These are phyloP conservation scores for Yamadazyma phyllophila DNA, from an alignment of 805 yeast species.

Conservation along the genomic window DNA sequence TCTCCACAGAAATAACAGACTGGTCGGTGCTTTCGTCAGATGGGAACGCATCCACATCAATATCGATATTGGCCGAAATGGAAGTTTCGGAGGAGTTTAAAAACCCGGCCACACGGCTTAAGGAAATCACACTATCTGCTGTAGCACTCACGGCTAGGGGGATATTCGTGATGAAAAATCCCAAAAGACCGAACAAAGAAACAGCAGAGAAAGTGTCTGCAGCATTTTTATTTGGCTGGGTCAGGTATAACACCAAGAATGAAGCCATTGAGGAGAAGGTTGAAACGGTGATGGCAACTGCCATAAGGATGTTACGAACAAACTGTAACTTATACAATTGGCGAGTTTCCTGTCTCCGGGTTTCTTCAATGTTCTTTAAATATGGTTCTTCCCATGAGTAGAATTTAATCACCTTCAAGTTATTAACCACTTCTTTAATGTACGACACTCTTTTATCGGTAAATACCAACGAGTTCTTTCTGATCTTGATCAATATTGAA, in stretches of 20 bases:
- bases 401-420: slow-evolving; percentile 77
- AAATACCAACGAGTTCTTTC: slow-evolving; percentile 54
- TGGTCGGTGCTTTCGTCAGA: slow-evolving; percentile 16
- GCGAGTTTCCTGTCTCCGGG: slow-evolving; percentile 61
- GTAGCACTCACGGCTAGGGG: slow-evolving; percentile 69
- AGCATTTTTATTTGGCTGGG: slow-evolving; percentile 39
- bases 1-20: slow-evolving; percentile 20
- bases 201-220: slow-evolving; percentile 69
- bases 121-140: slow-evolving; percentile 62
- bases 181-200: slow-evolving; percentile 60
- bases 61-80: slow-evolving; percentile 33
- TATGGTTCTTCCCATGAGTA: slow-evolving; percentile 93
- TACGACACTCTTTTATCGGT: slow-evolving; percentile 77
- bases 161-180: slow-evolving; percentile 61
- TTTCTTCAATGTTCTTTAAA: slow-evolving; percentile 47
- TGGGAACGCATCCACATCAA: slow-evolving; percentile 19
- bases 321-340: slow-evolving; percentile 63
- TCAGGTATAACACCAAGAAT: slow-evolving; percentile 36
- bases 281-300: slow-evolving; percentile 67
- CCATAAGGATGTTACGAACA: slow-evolving; percentile 57
- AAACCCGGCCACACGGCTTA: slow-evolving; percentile 54
- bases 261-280: slow-evolving; percentile 65
- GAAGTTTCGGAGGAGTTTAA: slow-evolving; percentile 42
- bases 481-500: slow-evolving; percentile 48
- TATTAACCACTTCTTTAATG: slow-evolving; percentile 74